Evolutionary conservation across 2,329 filamentous ascomycete species (phyloP), one percentile per base, ranked within the genome.

Genomic region (Penicillium capsulatum): DNA sequence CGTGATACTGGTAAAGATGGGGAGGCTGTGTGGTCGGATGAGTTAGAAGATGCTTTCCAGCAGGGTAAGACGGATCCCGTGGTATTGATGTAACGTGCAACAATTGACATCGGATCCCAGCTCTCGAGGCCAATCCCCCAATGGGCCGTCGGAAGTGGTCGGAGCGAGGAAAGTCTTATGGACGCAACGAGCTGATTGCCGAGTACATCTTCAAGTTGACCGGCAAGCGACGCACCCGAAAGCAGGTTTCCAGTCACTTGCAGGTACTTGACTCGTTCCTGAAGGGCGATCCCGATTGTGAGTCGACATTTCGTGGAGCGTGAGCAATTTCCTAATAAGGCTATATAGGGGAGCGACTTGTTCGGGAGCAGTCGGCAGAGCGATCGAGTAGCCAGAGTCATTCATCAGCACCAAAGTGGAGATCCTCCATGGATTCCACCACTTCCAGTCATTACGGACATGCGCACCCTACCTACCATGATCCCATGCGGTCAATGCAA

Each of bases 241-340:
- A 82, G 57, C 76, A 81, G 53, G 75, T 82, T 3, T 81, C 79
- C 0, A 82, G 79, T 51, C 79, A 82, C 54, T 71, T 81, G 17
- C 79, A 82, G 58, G 77, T 81, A 2, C 65, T 82, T 14, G 78
- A 79, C 56, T 71, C 69, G 9, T 74, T 77, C 43, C 63, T 81
- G 26, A 67, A 69, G 46, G 67, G 71, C 4, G 71, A 77, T 44
- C 70, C 72, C 17, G 64, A 70, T 43, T 76, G 75, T 77, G 59
- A 67, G 71, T 61, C 31, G 7, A 17, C 2, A n/a, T 26, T 28
- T 17, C 30, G 7, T 6, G 34, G 14, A 24, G 26, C 16, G 5
- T 24, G 3, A 33, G 13, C 2, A 17, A 6, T 2, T 10, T 9
- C 29, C 20, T 51, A 41, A 50, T 17, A 32, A 13, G 4, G 1